These are phyloP conservation scores for Boletus reticuloceps DNA, from an alignment of 768 basidiomycete genomes.

Conservation along the genomic window DNA sequence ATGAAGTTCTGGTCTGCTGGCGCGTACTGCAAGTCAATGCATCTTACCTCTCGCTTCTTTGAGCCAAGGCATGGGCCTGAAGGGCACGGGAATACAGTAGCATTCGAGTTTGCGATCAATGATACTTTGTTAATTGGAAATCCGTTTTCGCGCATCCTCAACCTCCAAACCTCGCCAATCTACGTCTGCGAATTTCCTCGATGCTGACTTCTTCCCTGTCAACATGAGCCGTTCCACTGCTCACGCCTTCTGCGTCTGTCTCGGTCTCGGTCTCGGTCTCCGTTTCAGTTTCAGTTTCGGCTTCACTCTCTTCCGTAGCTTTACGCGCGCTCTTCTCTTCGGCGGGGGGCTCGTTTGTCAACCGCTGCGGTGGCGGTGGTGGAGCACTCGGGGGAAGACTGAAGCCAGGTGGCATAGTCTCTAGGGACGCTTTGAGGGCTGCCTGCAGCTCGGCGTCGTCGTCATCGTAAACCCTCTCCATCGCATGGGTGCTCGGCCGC, in stretches of 20 bases:
- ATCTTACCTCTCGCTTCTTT: background rate
- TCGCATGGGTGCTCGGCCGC: slow-evolving; percentile 1
- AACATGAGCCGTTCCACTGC: slow-evolving; percentile 1
- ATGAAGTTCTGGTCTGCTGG: background rate
- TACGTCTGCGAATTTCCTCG: slow-evolving; percentile 65
- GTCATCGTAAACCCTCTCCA: slow-evolving; percentile 68
- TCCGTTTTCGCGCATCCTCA: slow-evolving; percentile 19
- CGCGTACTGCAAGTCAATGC: background rate
- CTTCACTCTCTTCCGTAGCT: slow-evolving; percentile 10
- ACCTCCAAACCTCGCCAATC: slow-evolving; percentile 63
- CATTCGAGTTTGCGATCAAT: background rate
- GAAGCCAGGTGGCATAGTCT: slow-evolving; percentile 56
- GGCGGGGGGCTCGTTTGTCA: slow-evolving; percentile 3
- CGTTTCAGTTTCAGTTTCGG: slow-evolving; percentile 33
- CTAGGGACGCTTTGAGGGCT: slow-evolving; percentile 80
- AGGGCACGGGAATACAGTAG: background rate
- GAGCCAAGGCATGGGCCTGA: background rate
- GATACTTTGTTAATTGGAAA: background rate
- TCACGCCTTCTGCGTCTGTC: slow-evolving; percentile 23
- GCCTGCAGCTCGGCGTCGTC: slow-evolving; percentile 88
- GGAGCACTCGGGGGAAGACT: slow-evolving; percentile 28
- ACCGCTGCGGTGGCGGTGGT: slow-evolving; percentile 15
- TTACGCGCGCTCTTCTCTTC: slow-evolving; percentile 8
- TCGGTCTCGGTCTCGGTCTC: slow-evolving; percentile 32
- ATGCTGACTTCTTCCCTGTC: slow-evolving; percentile 42